Conservation (phyloP, 2,329 filamentous ascomycete genomes). For the Neurospora crassa region DNA sequence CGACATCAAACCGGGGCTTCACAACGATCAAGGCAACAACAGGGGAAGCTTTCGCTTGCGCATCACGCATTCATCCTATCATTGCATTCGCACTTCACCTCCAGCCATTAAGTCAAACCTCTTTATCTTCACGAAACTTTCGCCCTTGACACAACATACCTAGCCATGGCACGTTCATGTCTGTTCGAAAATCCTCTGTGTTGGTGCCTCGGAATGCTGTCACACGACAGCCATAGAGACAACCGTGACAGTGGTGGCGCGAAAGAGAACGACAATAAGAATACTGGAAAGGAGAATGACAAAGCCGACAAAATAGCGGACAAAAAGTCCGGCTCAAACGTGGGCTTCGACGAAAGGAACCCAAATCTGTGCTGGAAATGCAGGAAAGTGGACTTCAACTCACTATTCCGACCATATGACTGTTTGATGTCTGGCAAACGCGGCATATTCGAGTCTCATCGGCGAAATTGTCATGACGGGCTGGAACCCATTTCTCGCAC, state of each 20-base stretch:
- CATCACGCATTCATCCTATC: accelerated
- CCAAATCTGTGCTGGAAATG: neutral
- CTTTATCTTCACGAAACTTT: neutral
- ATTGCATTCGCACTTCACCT: neutral
- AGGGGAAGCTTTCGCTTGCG: neutral
- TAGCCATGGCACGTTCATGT: neutral
- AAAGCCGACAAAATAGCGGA: neutral
- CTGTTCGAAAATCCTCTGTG: neutral
- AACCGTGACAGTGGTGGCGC: neutral
- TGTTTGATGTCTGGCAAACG: no score
- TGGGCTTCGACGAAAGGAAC: neutral
- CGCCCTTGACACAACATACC: neutral
- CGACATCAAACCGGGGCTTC: accelerated
- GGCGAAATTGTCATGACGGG: no score
- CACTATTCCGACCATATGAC: neutral
- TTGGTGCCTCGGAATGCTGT: neutral
- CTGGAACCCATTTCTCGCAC: no score
- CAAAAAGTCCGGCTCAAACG: neutral
- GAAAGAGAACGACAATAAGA: neutral
- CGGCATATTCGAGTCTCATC: neutral
- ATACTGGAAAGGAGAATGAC: neutral
- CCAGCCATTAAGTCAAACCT: no score
- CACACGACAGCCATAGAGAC: neutral
- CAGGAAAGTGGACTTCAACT: neutral
- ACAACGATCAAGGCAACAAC: neutral